Percentiles rank a stretch among this genome's conserved stretches.
phyloP scores from a whole-genome alignment of 768 basidiomycete genomes.

The Pleurotus tuoliensis region DNA sequence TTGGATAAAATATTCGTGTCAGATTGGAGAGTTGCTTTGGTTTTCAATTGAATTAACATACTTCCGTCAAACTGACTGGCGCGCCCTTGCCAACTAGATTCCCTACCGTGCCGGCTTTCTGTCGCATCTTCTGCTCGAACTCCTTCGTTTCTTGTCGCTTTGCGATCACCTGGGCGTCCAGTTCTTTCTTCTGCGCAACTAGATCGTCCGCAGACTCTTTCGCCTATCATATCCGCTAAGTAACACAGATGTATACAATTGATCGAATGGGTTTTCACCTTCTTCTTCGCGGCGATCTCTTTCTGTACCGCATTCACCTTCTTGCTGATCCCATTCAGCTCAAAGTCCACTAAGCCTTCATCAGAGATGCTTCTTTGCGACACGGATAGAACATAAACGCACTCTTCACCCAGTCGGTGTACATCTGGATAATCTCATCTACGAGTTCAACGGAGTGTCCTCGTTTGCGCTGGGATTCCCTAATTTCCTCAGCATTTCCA shows the following conservation, averaged over 20 bases:
- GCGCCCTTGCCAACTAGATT: slow-evolving; percentile 89
- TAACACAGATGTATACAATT: neutral
- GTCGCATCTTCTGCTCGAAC: slow-evolving; percentile 72
- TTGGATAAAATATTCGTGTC: slow-evolving; percentile 21
- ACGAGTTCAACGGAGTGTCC: slow-evolving; percentile 88
- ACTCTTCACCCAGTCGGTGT: slow-evolving; percentile 94
- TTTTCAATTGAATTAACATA: slow-evolving; percentile 25
- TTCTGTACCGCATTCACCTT: slow-evolving; percentile 91
- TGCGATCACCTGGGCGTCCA: slow-evolving; percentile 77
- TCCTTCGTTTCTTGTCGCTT: slow-evolving; percentile 77
- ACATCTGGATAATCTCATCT: slow-evolving; percentile 91
- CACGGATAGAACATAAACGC: slow-evolving; percentile 27
- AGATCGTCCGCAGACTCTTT: slow-evolving; percentile 90
- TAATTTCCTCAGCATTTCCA: slow-evolving; percentile 86
- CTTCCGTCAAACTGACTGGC: slow-evolving; percentile 87
- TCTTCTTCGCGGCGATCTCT: slow-evolving; percentile 91
- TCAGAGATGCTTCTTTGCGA: neutral
- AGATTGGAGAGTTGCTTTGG: too few relatives aligned
- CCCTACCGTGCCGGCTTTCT: slow-evolving; percentile 78
- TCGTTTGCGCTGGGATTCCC: slow-evolving; percentile 90
- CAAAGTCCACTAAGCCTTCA: slow-evolving; percentile 73
- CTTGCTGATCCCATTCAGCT: slow-evolving; percentile 72
- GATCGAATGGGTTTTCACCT: slow-evolving; percentile 40
- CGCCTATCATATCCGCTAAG: slow-evolving; percentile 45
- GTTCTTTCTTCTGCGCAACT: slow-evolving; percentile 75